Percentiles rank a stretch among this genome's conserved stretches.
phyloP scores from a whole-genome alignment of 2,329 filamentous ascomycete genomes.

The Trichophaea hybrida region DNA sequence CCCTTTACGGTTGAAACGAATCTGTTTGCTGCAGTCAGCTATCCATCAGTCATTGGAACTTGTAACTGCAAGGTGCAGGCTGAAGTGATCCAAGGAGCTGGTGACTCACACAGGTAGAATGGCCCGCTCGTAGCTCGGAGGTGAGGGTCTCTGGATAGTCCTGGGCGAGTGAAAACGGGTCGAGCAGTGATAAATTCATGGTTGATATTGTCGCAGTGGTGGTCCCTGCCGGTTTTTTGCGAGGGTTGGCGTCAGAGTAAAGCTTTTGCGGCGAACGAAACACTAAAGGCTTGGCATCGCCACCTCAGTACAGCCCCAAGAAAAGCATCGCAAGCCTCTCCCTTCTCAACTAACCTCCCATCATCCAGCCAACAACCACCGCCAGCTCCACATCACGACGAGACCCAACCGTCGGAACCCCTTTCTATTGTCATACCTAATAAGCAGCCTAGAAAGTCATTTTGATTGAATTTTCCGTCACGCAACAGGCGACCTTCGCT shows the following conservation, averaged over 20 bases:
- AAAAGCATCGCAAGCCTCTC: neutral
- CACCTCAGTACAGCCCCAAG: neutral
- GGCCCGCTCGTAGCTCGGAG: constrained; percentile 62
- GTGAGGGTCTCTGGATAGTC: constrained; percentile 42
- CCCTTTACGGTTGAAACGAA: constrained; percentile 81
- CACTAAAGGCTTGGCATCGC: neutral
- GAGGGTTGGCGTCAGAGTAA: neutral
- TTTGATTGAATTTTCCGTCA: neutral
- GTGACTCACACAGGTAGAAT: constrained; percentile 43
- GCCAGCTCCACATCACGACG: neutral
- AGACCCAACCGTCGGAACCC: neutral
- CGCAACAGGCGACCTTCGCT: neutral
- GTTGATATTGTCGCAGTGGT: constrained; percentile 12
- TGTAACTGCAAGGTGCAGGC: constrained; percentile 41
- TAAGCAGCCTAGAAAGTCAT: neutral
- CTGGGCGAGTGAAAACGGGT: constrained; percentile 56
- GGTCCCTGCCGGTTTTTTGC: neutral
- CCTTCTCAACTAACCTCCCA: neutral
- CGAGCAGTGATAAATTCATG: constrained; percentile 59
- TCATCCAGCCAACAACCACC: neutral
- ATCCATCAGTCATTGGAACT: neutral
- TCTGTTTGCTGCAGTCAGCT: constrained; percentile 6
- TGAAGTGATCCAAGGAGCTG: constrained; percentile 40
- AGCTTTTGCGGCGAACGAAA: neutral
- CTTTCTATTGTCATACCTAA: neutral